These are phyloP conservation scores for Boechera stricta DNA, from an alignment of 345 rosid genomes.

Conservation along the genomic window DNA sequence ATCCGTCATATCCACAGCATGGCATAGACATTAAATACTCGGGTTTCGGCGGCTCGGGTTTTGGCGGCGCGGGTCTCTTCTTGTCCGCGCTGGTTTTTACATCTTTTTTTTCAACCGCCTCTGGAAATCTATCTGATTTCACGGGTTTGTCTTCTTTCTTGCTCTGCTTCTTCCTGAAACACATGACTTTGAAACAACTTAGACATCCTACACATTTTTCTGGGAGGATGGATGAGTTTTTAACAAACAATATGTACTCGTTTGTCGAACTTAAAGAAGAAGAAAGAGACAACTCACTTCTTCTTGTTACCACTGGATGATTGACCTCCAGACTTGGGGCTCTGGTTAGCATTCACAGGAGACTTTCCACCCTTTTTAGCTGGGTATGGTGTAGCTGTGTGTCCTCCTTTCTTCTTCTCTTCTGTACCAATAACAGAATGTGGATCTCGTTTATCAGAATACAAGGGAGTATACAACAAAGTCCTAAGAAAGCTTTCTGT, in stretches of 20 bases:
- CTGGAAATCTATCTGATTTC: not conserved
- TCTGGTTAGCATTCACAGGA: constrained; percentile 46
- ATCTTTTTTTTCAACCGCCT: no score
- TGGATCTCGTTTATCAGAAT: not conserved
- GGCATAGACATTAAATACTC: no score
- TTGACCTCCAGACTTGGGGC: constrained; percentile 77
- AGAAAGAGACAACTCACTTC: constrained; percentile 54
- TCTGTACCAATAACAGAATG: constrained; percentile 44
- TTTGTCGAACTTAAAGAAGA: no score
- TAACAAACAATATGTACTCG: no score
- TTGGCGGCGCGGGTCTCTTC: no score
- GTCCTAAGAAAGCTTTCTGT: not conserved
- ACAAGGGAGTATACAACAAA: not conserved
- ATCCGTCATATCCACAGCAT: no score
- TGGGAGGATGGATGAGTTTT: no score
- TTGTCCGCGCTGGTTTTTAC: no score
- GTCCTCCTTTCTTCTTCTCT: constrained; percentile 77
- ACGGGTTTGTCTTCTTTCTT: constrained; percentile 8
- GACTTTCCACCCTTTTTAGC: constrained; percentile 63
- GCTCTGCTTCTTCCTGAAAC: constrained; percentile 13
- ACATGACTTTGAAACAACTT: not conserved
- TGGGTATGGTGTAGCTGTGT: constrained; percentile 88
- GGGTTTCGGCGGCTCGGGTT: no score
- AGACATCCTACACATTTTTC: no score
- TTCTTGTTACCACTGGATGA: constrained; percentile 67